Percentiles rank a stretch among this genome's conserved stretches.
Conservation (phyloP, 1,139 yeast species). For the Kazachstania sp. region DNA sequence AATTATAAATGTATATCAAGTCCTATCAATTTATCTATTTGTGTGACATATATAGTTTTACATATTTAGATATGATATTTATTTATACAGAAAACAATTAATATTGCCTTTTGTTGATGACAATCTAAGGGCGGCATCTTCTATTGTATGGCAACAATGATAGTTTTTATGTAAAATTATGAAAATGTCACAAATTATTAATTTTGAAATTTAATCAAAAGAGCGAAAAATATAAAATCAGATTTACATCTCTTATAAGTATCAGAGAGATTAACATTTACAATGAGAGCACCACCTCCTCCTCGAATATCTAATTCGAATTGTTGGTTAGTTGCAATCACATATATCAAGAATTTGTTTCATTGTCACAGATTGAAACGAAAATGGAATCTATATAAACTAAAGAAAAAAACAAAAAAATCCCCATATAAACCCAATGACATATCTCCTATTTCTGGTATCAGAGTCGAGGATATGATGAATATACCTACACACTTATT, state of each 20-base stretch:
- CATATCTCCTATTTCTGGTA: constrained; percentile 16
- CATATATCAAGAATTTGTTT: constrained; percentile 12
- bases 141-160: too few species aligned
- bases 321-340: constrained; percentile 8
- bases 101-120: too few species aligned
- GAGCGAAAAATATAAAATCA: too few species aligned
- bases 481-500: constrained; percentile 18
- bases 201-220: background rate
- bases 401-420: constrained; percentile 10
- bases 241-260: too few species aligned
- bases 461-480: constrained; percentile 23
- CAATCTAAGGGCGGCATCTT: too few species aligned
- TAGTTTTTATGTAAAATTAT: too few species aligned
- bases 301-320: constrained; percentile 23
- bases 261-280: background rate
- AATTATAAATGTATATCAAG: too few species aligned
- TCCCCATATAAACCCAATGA: constrained; percentile 5
- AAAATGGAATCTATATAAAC: constrained; percentile 22
- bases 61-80: too few species aligned
- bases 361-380: constrained; percentile 16
- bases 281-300: constrained; percentile 30
- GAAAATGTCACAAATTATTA: background rate
- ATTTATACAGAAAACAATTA: too few species aligned
- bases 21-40: too few species aligned
- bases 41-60: too few species aligned